Percentiles rank a stretch among this genome's conserved stretches.
Evolutionary conservation across 768 basidiomycete species (phyloP).

Genomic region (Russula virescens): DNA sequence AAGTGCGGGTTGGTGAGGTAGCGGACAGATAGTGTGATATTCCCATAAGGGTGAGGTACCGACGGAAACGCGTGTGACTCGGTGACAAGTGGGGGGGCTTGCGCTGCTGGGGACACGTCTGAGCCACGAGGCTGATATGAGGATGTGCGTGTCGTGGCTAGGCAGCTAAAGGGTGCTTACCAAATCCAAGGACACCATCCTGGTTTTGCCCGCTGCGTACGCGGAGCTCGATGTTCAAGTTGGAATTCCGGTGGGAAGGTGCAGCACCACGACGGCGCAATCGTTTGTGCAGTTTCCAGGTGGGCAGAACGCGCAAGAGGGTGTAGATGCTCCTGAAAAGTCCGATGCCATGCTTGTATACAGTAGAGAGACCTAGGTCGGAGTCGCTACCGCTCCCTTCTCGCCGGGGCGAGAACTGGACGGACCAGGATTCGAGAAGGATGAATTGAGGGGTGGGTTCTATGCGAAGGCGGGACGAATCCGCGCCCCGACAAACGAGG

Average conservation of each 20-base stretch:
- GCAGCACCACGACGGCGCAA: slow-evolving; percentile 39
- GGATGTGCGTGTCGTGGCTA: slow-evolving; percentile 7
- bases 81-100: slow-evolving; percentile 40
- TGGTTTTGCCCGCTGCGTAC: slow-evolving; percentile 31
- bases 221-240: slow-evolving; percentile 45
- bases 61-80: slow-evolving; percentile 56
- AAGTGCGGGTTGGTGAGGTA: slow-evolving; percentile 67
- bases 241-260: slow-evolving; percentile 36
- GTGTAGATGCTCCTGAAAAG: slow-evolving; percentile 75
- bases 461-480: slow-evolving; percentile 47
- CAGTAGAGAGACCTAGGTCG: slow-evolving; percentile 63
- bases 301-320: slow-evolving; percentile 65
- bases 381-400: slow-evolving; percentile 24
- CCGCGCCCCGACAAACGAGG: slow-evolving; percentile 58
- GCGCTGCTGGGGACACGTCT: slow-evolving; percentile 39
- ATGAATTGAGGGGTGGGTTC: slow-evolving; percentile 65
- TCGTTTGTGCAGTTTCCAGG: slow-evolving; percentile 68
- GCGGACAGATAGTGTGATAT: slow-evolving; percentile 52
- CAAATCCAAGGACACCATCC: slow-evolving; percentile 35
- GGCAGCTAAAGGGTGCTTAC: slow-evolving; percentile 28
- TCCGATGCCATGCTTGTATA: slow-evolving; percentile 82
- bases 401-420: slow-evolving; percentile 37
- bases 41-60: slow-evolving; percentile 63
- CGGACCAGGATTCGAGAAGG: slow-evolving; percentile 66
- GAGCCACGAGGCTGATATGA: slow-evolving; percentile 23